Percentiles rank a stretch among this genome's conserved stretches.
phyloP scores from a whole-genome alignment of 352 stramenopile species.

The Phytophthora agathidicida region DNA sequence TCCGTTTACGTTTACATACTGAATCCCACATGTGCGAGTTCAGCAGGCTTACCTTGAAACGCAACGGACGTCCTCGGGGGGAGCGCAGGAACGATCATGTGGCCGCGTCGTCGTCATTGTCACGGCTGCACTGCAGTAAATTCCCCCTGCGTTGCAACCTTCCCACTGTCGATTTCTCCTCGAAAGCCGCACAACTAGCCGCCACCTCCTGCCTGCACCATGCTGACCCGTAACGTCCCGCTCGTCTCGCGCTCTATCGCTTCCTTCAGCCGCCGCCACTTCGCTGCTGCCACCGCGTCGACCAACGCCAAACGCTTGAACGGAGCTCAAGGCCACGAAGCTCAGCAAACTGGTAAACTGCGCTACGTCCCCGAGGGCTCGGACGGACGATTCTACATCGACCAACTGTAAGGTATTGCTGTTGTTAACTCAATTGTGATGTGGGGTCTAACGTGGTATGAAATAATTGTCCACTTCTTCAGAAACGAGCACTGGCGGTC shows the following conservation, averaged over 20 bases:
- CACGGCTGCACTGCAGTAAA: conserved; percentile 10
- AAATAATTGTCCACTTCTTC: neutral
- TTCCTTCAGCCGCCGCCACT: conserved; percentile 41
- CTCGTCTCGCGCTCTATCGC: conserved; percentile 30
- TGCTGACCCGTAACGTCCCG: conserved; percentile 38
- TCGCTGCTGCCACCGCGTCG: conserved; percentile 41
- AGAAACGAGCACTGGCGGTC: conserved; percentile 79
- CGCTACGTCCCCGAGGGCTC: conserved; percentile 66
- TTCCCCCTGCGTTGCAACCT: neutral
- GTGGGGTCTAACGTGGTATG: neutral
- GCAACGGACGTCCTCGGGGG: conserved; percentile 17
- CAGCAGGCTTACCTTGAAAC: conserved; percentile 35
- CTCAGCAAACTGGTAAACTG: conserved; percentile 33
- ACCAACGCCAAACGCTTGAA: conserved; percentile 29
- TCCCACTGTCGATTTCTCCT: conserved; percentile 21
- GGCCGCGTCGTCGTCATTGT: conserved; percentile 24
- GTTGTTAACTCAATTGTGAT: neutral
- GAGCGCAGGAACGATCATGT: conserved; percentile 23
- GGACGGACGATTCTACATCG: conserved; percentile 72
- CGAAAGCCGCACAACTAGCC: conserved; percentile 5
- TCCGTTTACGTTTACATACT: conserved; percentile 35
- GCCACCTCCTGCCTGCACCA: conserved; percentile 2
- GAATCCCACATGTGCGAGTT: conserved; percentile 27
- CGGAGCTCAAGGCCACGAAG: conserved; percentile 24
- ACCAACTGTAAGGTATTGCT: conserved; percentile 53